Evolutionary conservation across 2,329 filamentous ascomycete species (phyloP), one percentile per base, ranked within the genome.

Genomic region (Colletotrichum lindemuthianum): DNA sequence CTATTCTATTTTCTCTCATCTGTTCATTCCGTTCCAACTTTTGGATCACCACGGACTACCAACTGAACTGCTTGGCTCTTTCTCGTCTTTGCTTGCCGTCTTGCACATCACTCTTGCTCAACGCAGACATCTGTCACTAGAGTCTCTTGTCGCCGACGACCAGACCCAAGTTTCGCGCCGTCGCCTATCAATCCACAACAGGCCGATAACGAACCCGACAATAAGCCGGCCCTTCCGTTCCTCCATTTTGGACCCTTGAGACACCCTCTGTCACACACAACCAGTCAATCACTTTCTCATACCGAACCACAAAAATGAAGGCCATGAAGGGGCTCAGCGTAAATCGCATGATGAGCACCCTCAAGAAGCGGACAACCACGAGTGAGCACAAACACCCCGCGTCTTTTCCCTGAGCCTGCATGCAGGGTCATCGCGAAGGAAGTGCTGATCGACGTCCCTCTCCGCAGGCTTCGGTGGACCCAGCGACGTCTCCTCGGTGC

Each of bases 331-430:
- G 81, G 41, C 79, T 87, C 65, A 84, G 80, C 74, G 80, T 86
- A 78, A 84, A 81, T 74, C 86, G 82, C 78, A 78, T 87, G 81
- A 78, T 87, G 48, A 83, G 82, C 68, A 84, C 77, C 77, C 81
- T 87, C 74, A 84, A 79, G 72, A 82, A 80, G 73, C 81, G 79
- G 70, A 79, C 79, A 24, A 53, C 64, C 16, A 68, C 58, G n/a
- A 51, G 67, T 65, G 49, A 59, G 65, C 50, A n/a, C 16, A 39
- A 34, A 24, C 37, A 32, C 32, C 40, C 16, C 24, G 13, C 49
- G 40, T 57, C 12, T 41, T 32, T 12, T 15, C 24, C 15, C 13
- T 15, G 33, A 13, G 33, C 15, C 15, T 36, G 41, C 40, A 43
- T 63, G 34, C 33, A 44, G 15, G 33, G 44, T 61, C 39, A 41